Percentiles rank a stretch among this genome's conserved stretches.
Conservation (phyloP, 1,284 basidiomycete species). For the Heterobasidion parviporum region DNA sequence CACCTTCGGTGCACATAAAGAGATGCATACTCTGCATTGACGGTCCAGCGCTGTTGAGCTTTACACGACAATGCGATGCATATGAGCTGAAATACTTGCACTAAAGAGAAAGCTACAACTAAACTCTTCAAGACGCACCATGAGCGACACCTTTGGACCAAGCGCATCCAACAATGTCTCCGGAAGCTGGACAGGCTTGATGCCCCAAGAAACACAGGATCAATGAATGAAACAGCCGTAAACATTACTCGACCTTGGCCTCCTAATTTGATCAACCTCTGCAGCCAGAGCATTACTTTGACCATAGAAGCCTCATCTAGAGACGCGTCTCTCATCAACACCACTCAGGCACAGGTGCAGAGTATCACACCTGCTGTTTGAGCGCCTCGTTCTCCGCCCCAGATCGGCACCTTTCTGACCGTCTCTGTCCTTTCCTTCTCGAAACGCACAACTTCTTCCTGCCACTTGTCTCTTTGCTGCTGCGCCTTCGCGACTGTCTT, state of each 20-base stretch:
- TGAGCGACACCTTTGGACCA: not conserved
- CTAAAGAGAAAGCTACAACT: not conserved
- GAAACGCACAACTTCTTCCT: not conserved
- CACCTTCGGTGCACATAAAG: not conserved
- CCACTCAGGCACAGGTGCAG: too few relatives aligned
- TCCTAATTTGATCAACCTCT: slow-evolving; percentile 12
- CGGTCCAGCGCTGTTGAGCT: too few relatives aligned
- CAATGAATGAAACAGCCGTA: not conserved
- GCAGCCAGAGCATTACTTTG: slow-evolving; percentile 12
- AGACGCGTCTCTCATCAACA: not conserved
- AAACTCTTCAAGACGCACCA: not conserved
- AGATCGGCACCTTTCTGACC: not conserved
- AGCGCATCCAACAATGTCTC: not conserved
- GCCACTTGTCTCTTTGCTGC: not conserved
- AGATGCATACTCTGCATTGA: not conserved
- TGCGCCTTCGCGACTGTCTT: too few relatives aligned
- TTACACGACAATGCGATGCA: too few relatives aligned
- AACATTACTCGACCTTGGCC: slow-evolving; percentile 3
- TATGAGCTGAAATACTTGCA: too few relatives aligned
- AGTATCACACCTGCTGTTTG: not conserved
- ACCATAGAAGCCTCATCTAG: slow-evolving; percentile 4
- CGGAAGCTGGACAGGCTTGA: not conserved
- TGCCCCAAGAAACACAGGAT: not conserved
- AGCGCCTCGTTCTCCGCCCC: not conserved
- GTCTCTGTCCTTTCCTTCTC: not conserved